Evolutionary conservation across 495 filamentous ascomycete genomes (phyloP), one percentile per base, ranked within the genome.

Genomic region (Aspergillus steynii): DNA sequence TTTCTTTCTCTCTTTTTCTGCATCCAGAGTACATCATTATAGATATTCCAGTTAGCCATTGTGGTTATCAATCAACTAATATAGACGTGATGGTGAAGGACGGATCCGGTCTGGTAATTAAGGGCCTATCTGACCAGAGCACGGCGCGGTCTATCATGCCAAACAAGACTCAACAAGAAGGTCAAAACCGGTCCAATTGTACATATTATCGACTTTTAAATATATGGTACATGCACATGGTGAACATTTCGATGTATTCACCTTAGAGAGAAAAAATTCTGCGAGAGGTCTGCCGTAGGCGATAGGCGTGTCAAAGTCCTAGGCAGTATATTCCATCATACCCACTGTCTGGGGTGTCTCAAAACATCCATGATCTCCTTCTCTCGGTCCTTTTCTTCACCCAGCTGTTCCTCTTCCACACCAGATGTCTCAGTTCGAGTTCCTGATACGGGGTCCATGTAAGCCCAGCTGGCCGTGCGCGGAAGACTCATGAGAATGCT

Each of bases 401-500:
- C 83, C 32, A 71, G 53, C 20, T 64, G 32, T 3, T 74, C 76
- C 26, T 75, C 73, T 26, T 72, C 72, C 55, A 66, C 66, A 10
- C 65, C 57, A 14, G 53, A 31, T 55, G 69, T 69, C 58, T 81
- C 77, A 1, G 76, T 77, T 50, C 76, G 69, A 4, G 78, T 80
- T 5, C 79, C 79, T 0, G 79, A 80, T 14, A 80, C 74, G 2
- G 79, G 74, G 73, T 97, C 90, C 94, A 97, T 97, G 71, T 99
- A 99, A 65, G 86, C 83, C 95, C 95, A 99, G 60, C 87, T 83
- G 26, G 95, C 96, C 45, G 95, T 97, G 56, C 96, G 79, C 2
- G 95, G 95, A 60, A 99, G 75, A 78, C 91, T 96, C 93, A 99
- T 97, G 64, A 99, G 75, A 58, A 99, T 98, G 77, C 92, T 96